These are phyloP conservation scores for Suillus decipiens DNA, from an alignment of 768 basidiomycete genomes.

Conservation along the genomic window DNA sequence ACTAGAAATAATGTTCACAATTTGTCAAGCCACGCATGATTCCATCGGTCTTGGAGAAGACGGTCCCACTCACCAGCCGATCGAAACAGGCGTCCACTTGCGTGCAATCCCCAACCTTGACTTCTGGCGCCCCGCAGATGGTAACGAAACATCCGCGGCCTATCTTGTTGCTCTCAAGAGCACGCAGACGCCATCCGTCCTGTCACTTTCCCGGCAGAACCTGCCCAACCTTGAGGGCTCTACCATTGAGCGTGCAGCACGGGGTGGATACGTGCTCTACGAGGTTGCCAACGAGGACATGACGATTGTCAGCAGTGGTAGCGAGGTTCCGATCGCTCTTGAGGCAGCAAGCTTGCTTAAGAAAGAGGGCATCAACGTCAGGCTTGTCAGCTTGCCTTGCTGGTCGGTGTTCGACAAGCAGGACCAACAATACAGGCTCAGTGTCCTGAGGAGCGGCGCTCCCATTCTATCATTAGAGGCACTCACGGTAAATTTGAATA, in stretches of 20 bases:
- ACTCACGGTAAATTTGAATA: conserved; percentile 46
- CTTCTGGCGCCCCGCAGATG: conserved; percentile 93
- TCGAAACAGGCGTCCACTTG: conserved; percentile 85
- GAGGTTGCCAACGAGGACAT: conserved; percentile 81
- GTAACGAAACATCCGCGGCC: conserved; percentile 95
- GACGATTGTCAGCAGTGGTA: conserved; percentile 87
- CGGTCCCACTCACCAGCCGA: conserved; percentile 94
- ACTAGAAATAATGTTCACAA: conserved; percentile 1
- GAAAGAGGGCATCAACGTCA: conserved; percentile 74
- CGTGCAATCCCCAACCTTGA: conserved; percentile 90
- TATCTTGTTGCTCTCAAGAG: conserved; percentile 81
- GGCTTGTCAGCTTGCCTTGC: conserved; percentile 88
- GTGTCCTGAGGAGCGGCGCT: conserved; percentile 85
- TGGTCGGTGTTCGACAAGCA: conserved; percentile 89
- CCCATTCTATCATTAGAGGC: conserved; percentile 92
- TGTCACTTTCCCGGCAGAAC: conserved; percentile 86
- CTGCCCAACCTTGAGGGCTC: conserved; percentile 91
- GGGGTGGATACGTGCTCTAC: conserved; percentile 88
- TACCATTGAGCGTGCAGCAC: conserved; percentile 77
- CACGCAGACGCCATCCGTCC: conserved; percentile 76
- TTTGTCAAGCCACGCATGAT: conserved; percentile 79
- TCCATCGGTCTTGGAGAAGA: conserved; percentile 93
- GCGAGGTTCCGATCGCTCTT: conserved; percentile 85
- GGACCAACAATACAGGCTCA: conserved; percentile 73
- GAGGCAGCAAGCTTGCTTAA: conserved; percentile 84